phyloP scores from a whole-genome alignment of 2,329 filamentous ascomycete genomes.

The Monilinia fructicola region DNA sequence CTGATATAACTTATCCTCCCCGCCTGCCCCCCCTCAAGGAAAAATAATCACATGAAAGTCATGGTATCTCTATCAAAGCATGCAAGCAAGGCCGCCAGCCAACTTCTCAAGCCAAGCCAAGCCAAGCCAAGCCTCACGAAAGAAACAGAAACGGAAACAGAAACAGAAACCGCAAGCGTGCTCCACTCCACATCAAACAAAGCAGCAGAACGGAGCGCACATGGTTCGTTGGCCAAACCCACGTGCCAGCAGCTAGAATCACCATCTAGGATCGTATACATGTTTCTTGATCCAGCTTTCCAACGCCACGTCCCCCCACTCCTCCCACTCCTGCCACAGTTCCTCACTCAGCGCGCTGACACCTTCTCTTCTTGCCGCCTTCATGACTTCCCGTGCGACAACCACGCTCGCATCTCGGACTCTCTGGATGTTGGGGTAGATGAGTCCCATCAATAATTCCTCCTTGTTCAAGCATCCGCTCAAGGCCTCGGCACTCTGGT shows the following conservation, averaged over 20 bases:
- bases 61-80: too few relatives aligned
- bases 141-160: background rate
- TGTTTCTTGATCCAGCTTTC: conserved; percentile 59
- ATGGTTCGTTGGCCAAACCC: too few relatives aligned
- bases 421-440: conserved; percentile 88
- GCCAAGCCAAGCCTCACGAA: background rate
- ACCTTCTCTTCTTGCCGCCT: conserved; percentile 79
- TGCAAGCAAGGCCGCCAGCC: too few relatives aligned
- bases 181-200: too few relatives aligned
- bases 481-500: conserved; percentile 83
- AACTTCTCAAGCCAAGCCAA: too few relatives aligned
- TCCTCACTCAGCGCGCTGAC: conserved; percentile 68
- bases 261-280: conserved; percentile 56
- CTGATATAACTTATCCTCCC: too few relatives aligned
- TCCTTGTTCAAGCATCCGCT: conserved; percentile 75
- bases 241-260: background rate
- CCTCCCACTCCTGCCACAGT: conserved; percentile 71
- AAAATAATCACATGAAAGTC: too few relatives aligned
- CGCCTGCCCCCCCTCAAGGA: too few relatives aligned
- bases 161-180: too few relatives aligned
- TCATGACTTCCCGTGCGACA: conserved; percentile 90
- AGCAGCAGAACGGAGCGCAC: too few relatives aligned
- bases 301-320: conserved; percentile 65
- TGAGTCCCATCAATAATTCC: conserved; percentile 78
- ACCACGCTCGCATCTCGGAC: conserved; percentile 86